Evolutionary conservation across 225 moss, liverwort and hornwort species (phyloP), one percentile per base, ranked within the genome.

Genomic region (Asterella californica): DNA sequence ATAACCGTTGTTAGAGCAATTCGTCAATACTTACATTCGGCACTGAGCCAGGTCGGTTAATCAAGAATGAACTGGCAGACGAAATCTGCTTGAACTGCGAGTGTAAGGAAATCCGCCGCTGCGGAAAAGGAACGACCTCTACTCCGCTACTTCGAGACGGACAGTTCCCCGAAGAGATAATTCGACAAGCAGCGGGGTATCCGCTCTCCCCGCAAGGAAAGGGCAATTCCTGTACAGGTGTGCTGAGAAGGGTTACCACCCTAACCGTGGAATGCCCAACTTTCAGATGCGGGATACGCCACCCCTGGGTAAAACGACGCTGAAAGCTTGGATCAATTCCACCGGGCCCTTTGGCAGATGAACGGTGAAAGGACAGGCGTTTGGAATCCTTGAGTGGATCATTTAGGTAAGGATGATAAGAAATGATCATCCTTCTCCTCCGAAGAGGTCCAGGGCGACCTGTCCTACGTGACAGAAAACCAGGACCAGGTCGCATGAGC

Each of bases 1-100:
- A 29, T 25, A 72, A 19, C 32, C 22, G 54, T 33, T 19, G 33
- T 36, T 46, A 64, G 57, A 19, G 64, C 15, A 29, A 69, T 18
- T 57, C 62, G 69, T 77, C 48, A n/a, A 62, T 68, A 87, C 87
- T 87, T 87, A 87, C 87, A 82, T 79, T 77, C 22, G 37, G 49
- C 11, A 68, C 34, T 52, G 77, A 37, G 65, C 73, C 70, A 55
- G 46, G 79, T 76, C 79, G 75, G n/a, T 69, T 55, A 60, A 60
- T 81, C 79, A 79, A 72, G 64, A 46, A 70, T 32, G 24, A 75
- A 34, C 53, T 54, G 57, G 78, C 34, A 70, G 70, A 65, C 22
- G 67, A 61, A 70, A 81, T 38, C 76, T 64, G 60, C 81, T 76
- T 70, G 45, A 69, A 57, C 57, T 60, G 65, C 59, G 69, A 80